A percentile compares a stretch with the other conserved stretches of the same genome.
These are phyloP conservation scores for Gyrodon lividus DNA, from an alignment of 768 basidiomycete genomes.

Conservation along the genomic window DNA sequence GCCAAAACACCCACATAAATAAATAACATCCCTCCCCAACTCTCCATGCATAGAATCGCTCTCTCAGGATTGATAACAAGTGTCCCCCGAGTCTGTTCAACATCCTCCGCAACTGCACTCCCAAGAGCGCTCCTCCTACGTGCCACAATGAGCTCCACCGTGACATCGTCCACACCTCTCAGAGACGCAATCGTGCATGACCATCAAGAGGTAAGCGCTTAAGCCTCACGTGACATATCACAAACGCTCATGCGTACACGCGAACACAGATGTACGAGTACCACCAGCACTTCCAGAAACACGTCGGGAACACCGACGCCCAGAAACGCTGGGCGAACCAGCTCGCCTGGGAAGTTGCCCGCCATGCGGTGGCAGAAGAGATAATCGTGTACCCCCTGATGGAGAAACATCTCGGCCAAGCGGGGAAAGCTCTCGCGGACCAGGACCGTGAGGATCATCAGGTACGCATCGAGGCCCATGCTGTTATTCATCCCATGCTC, in stretches of 20 bases:
- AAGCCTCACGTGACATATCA: not conserved
- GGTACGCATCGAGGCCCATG: constrained; percentile 26
- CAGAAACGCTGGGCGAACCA: constrained; percentile 56
- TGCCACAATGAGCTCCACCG: not conserved
- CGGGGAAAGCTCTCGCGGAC: constrained; percentile 51
- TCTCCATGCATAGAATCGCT: not conserved
- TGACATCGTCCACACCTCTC: constrained; percentile 12
- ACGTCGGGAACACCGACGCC: constrained; percentile 42
- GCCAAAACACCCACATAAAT: too few relatives aligned
- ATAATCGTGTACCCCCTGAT: constrained; percentile 63
- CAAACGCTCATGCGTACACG: not conserved
- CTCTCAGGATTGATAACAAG: too few relatives aligned
- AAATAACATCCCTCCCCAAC: not conserved
- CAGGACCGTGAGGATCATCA: constrained; percentile 58
- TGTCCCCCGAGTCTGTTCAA: not conserved
- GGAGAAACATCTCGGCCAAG: constrained; percentile 52
- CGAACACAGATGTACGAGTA: constrained; percentile 52
- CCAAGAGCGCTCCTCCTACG: not conserved
- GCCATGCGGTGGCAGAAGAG: constrained; percentile 62
- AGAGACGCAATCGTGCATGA: constrained; percentile 48
- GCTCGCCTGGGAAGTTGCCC: constrained; percentile 59
- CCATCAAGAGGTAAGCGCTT: constrained; percentile 42
- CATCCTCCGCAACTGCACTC: not conserved
- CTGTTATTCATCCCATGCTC: too few relatives aligned
- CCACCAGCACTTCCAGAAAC: constrained; percentile 46